Evolutionary conservation across 2,329 filamentous ascomycete genomes (phyloP), one percentile per base, ranked within the genome.

Genomic region (Colletotrichum cereale): DNA sequence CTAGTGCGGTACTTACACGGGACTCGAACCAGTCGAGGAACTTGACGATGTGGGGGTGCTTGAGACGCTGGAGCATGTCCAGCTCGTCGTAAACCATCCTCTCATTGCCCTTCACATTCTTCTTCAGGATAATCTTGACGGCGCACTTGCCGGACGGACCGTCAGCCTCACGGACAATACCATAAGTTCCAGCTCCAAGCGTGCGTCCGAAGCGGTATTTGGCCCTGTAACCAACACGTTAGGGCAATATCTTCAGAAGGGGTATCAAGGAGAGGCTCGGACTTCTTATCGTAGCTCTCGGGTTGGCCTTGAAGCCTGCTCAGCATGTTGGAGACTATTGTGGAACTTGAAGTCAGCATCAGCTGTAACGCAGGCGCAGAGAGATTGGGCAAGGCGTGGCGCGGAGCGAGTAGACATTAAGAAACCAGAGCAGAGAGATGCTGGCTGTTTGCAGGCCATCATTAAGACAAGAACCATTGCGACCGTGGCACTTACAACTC

Each of bases 11-110:
- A 78, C 91, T 76, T 84, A 97, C 95, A 84, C 95, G 93, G 67
- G 96, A 98, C 85, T 99, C 96, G 80, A 99, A 99, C 96, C 96
- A 99, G 82, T 99, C 96, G 76, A 96, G 93, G 80, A 99, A 99
- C 76, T 92, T 92, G 84, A 99, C 96, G 80, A 99, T 99, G 83
- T 98, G 94, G 64, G 94, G 93, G 81, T 99, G 96, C 79, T 95
- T 89, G 79, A 99, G 90, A 71, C 90, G 90, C 84, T 98, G 95
- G 75, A 99, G 88, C 90, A 99, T 95, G 76, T 95, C 89, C 77
- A 99, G 88, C 85, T 99, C 96, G 82, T 99, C 96, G 81, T 97
- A 96, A 50, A 99, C 96, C 96, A 99, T 99, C 82, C 92, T 91
- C 86, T 99, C 96, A 78, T 98, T 98, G 75, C 95, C 96, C 82